Evolutionary conservation across 2,329 filamentous ascomycete species (phyloP), one percentile per base, ranked within the genome.

Genomic region (Colletotrichum paranaense): DNA sequence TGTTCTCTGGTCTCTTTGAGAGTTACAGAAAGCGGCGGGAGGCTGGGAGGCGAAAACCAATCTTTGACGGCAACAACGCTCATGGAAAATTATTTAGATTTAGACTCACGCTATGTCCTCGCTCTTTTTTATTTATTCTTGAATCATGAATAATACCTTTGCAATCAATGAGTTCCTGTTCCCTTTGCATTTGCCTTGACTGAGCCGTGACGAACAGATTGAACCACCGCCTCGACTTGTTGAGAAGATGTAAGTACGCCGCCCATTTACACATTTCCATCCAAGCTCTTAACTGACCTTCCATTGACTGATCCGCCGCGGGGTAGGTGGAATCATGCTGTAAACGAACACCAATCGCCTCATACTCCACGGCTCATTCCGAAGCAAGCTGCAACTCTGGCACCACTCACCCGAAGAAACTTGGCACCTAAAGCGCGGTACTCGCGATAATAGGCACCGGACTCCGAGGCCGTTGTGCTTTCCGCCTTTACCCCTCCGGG

Each of bases 71-170:
- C 60, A 63, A 64, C 55, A 30, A 14, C 28, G 46, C 62, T 35
- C 46, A 53, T 35, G 62, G 62, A 24, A 35, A 53, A n/a, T n/a
- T n/a, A 53, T 53, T 53, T 64, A 64, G 62, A 55, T 55, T 55
- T 64, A 64, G 62, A 55, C 30, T 64, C 46, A 35, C n/a, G 46
- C 60, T 38, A 63, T 63, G 46, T 55, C 46, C 38, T 63, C 60
- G 28, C 62, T 55, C 62, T 57, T 64, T 38, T 38, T 64, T 53
- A 53, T 14, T 53, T 24, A 35, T 49, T 22, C 19, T 49, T 19
- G 42, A 64, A 64, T 64, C 46, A 67, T 46, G 63, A 67, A 67
- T 58, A 58, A 49, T 57, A 67, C 5, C 19, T 60, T 58, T 59
- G 55, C 32, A 42, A 58, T n/a, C 32, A 46, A 14, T 62, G 19